Conservation (phyloP, 306 rosid species). For the Cicer pinnatifidum region DNA sequence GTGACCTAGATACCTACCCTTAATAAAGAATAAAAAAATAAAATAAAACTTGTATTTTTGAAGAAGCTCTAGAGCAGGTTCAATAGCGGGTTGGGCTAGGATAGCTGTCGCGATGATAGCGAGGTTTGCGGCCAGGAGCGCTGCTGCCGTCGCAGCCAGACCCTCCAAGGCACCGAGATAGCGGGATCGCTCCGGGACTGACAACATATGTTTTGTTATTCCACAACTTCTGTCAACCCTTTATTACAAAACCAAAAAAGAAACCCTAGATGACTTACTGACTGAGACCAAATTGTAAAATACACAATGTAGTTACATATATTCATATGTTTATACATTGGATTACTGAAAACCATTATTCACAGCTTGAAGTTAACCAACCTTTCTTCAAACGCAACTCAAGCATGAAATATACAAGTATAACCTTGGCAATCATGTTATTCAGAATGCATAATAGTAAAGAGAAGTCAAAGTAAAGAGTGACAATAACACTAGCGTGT, state of each 20-base stretch:
- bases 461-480: slow-evolving; percentile 25
- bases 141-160: too few relatives aligned
- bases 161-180: too few relatives aligned
- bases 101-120: too few relatives aligned
- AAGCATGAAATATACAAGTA: slow-evolving; percentile 25
- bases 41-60: too few relatives aligned
- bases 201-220: background rate
- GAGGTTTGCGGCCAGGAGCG: too few relatives aligned
- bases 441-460: slow-evolving; percentile 26
- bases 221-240: background rate
- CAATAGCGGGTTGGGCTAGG: too few relatives aligned
- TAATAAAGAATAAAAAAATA: too few relatives aligned
- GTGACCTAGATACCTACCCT: too few relatives aligned
- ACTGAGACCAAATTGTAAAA: background rate
- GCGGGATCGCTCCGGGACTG: too few relatives aligned
- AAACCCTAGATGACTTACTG: slow-evolving; percentile 7
- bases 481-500: slow-evolving; percentile 19
- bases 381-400: slow-evolving; percentile 35
- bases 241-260: background rate
- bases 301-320: background rate
- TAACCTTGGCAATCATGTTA: slow-evolving; percentile 12
- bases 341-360: slow-evolving; percentile 30
- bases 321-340: background rate
- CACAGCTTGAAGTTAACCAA: slow-evolving; percentile 7
- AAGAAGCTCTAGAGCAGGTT: too few relatives aligned